phyloP scores from a whole-genome alignment of 768 basidiomycete genomes.

The Kwoniella sp. region DNA sequence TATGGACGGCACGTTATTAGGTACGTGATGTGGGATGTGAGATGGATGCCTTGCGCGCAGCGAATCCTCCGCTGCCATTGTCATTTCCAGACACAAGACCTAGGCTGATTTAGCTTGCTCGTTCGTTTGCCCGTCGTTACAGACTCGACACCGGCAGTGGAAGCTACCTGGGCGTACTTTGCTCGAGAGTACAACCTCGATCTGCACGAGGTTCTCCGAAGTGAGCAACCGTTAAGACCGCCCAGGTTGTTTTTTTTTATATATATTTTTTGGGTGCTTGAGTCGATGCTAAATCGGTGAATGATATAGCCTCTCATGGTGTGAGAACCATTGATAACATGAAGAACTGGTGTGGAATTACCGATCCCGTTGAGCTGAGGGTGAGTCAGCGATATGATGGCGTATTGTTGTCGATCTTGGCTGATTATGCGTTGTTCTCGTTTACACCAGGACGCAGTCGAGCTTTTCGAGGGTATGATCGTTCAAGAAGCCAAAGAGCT shows the following conservation, averaged over 20 bases:
- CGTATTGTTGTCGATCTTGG: no score
- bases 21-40: slow-evolving; percentile 30
- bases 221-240: no score
- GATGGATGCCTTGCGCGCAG: no score
- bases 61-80: no score
- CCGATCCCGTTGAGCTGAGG: slow-evolving; percentile 63
- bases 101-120: no score
- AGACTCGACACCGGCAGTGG: slow-evolving; percentile 82
- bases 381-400: no score
- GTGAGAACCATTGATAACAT: slow-evolving; percentile 75
- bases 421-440: not conserved
- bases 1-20: slow-evolving; percentile 54
- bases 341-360: slow-evolving; percentile 67
- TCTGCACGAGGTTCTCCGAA: slow-evolving; percentile 53
- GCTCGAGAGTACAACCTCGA: slow-evolving; percentile 62
- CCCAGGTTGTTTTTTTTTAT: no score
- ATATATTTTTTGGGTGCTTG: no score
- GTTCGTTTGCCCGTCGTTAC: slow-evolving; percentile 61
- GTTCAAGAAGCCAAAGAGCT: slow-evolving; percentile 55
- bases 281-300: no score
- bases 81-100: not conserved
- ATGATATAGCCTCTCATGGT: slow-evolving; percentile 68
- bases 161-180: slow-evolving; percentile 74
- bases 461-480: slow-evolving; percentile 76
- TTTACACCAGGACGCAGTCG: slow-evolving; percentile 62